Evolutionary conservation across 345 rosid genomes (phyloP).

Genomic region (Citrus maxima): DNA sequence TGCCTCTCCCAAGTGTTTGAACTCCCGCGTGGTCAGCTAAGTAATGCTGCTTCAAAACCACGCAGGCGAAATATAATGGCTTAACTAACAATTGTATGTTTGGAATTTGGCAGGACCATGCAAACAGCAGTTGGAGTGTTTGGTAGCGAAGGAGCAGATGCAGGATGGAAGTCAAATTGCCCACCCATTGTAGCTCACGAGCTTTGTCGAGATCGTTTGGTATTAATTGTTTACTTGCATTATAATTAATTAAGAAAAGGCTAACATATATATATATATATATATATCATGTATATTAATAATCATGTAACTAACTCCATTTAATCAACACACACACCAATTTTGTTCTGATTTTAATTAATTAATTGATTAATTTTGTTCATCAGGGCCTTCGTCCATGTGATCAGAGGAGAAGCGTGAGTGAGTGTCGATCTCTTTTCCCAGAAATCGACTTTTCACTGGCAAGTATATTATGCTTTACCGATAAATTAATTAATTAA

Average conservation of each 20-base stretch:
- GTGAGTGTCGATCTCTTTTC: slow-evolving; percentile 5
- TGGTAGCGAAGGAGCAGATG: slow-evolving; percentile 33
- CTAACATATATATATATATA: too few species aligned
- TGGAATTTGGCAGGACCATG: slow-evolving; percentile 42
- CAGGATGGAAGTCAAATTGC: slow-evolving; percentile 35
- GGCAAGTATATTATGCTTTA: background rate
- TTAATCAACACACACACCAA: too few species aligned
- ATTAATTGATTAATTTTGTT: background rate
- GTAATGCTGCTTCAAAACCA: too few species aligned
- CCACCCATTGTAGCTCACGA: slow-evolving; percentile 60
- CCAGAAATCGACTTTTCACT: slow-evolving; percentile 3
- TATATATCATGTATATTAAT: too few species aligned
- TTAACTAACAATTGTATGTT: too few species aligned
- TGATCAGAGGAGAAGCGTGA: slow-evolving; percentile 11
- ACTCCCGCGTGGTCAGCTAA: too few species aligned
- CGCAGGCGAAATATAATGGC: too few species aligned
- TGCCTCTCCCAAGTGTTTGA: too few species aligned
- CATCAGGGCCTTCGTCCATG: slow-evolving; percentile 8
- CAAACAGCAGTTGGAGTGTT: slow-evolving; percentile 73
- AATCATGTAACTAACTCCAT: too few species aligned
- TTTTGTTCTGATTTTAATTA: too few species aligned
- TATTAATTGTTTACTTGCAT: slow-evolving; percentile 12
- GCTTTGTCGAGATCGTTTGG: slow-evolving; percentile 68
- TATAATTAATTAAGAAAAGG: too few species aligned
- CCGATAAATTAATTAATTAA: too few species aligned